A percentile compares a stretch with the other conserved stretches of the same genome.
Conservation (phyloP, 148 eudicot species). For the Chenopodium album region DNA sequence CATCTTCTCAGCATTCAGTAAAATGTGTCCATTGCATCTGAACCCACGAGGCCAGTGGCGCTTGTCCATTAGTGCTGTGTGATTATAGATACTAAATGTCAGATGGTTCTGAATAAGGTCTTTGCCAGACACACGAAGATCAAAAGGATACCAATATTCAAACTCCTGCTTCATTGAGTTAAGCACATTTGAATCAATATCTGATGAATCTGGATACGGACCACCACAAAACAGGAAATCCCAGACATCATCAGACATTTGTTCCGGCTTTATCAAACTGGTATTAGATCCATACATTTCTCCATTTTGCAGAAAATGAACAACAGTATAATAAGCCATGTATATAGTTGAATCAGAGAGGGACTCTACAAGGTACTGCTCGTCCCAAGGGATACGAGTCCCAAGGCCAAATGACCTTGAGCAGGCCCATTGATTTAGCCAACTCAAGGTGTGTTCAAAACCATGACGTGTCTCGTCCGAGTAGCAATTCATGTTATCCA, state of each 20-base stretch:
- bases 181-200: constrained; percentile 48
- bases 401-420: constrained; percentile 91
- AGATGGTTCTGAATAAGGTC: constrained; percentile 95
- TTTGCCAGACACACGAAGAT: constrained; percentile 91
- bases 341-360: constrained; percentile 90
- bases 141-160: constrained; percentile 96
- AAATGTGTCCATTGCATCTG: constrained; percentile 90
- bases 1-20: constrained; percentile 92
- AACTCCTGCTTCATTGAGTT: constrained; percentile 78
- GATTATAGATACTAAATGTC: constrained; percentile 85
- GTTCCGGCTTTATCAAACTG: constrained; percentile 62
- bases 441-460: constrained; percentile 84
- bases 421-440: constrained; percentile 98
- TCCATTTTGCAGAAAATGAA: constrained; percentile 70
- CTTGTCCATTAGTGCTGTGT: constrained; percentile 67
- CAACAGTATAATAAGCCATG: constrained; percentile 95
- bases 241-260: constrained; percentile 87
- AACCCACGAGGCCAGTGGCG: constrained; percentile 88
- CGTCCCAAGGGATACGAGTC: constrained; percentile 97
- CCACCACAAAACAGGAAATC: constrained; percentile 75
- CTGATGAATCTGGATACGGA: constrained; percentile 56
- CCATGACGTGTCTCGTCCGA: constrained; percentile 88
- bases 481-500: constrained; percentile 70
- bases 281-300: constrained; percentile 66
- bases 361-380: constrained; percentile 84